Evolutionary conservation across 805 yeast genomes (phyloP).

Genomic region (Scheffersomyces stipitis): DNA sequence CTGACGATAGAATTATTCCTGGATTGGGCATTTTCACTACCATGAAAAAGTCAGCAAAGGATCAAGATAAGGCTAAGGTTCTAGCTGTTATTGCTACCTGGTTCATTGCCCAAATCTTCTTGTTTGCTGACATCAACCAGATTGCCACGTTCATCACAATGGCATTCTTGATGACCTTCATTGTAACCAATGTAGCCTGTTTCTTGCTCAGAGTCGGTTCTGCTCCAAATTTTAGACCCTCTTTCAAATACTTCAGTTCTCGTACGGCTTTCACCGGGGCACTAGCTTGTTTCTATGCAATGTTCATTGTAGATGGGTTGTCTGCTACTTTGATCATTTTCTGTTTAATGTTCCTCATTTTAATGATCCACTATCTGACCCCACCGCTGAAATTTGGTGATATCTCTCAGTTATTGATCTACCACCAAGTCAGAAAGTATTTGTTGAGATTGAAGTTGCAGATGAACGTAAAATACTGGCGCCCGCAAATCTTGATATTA

Average conservation of each 20-base stretch:
- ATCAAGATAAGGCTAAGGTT: constrained; percentile 54
- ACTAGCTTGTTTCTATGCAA: constrained; percentile 67
- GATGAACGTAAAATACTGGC: constrained; percentile 92
- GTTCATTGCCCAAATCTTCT: constrained; percentile 76
- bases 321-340: constrained; percentile 78
- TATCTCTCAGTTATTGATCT: constrained; percentile 90
- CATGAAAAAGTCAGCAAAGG: constrained; percentile 39
- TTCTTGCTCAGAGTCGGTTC: constrained; percentile 82
- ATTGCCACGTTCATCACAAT: constrained; percentile 94
- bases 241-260: constrained; percentile 82
- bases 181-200: constrained; percentile 92
- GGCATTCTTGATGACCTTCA: constrained; percentile 96
- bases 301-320: constrained; percentile 92
- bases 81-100: constrained; percentile 74
- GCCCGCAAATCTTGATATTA: constrained; percentile 88
- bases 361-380: constrained; percentile 82
- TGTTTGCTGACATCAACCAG: constrained; percentile 87
- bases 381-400: constrained; percentile 99
- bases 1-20: constrained; percentile 86
- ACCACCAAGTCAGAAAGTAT: constrained; percentile 95
- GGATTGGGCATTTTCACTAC: constrained; percentile 57
- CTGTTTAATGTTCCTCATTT: constrained; percentile 62
- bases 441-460: constrained; percentile 79
- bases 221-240: constrained; percentile 98
- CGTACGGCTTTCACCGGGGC: constrained; percentile 81